These are phyloP conservation scores for Metarhizium humberi DNA, from an alignment of 2,329 filamentous ascomycete species.

Conservation along the genomic window DNA sequence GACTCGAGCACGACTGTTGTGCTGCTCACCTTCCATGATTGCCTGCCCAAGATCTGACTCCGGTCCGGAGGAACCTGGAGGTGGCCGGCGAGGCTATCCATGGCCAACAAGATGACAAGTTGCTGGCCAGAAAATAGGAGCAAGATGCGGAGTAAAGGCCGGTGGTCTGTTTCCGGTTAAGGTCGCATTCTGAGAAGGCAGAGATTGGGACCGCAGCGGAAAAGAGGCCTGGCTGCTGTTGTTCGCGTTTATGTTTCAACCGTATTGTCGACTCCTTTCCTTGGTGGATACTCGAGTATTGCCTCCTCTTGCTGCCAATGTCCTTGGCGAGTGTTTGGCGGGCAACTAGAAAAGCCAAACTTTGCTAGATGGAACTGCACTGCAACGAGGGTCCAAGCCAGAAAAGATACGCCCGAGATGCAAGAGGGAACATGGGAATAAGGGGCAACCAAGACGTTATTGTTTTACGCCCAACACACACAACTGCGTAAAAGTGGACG, in stretches of 20 bases:
- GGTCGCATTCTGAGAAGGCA: constrained; percentile 9
- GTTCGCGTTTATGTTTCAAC: background rate
- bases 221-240: background rate
- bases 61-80: constrained; percentile 42
- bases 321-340: background rate
- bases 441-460: background rate
- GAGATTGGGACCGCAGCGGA: constrained; percentile 3
- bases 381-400: background rate
- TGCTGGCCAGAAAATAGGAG: background rate
- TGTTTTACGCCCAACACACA: background rate
- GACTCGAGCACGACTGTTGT: background rate
- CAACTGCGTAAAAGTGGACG: background rate
- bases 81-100: constrained; percentile 34
- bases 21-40: constrained; percentile 41
- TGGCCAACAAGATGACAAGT: constrained; percentile 11
- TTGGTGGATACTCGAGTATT: background rate
- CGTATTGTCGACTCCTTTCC: background rate
- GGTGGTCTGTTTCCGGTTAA: constrained; percentile 1
- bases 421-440: background rate
- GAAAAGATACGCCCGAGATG: background rate
- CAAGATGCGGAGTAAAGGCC: background rate
- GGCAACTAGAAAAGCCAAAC: background rate
- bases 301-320: background rate
- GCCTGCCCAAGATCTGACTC: constrained; percentile 39
- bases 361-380: background rate